Evolutionary conservation across 148 eudicot genomes (phyloP).

Genomic region (Fagopyrum tataricum): DNA sequence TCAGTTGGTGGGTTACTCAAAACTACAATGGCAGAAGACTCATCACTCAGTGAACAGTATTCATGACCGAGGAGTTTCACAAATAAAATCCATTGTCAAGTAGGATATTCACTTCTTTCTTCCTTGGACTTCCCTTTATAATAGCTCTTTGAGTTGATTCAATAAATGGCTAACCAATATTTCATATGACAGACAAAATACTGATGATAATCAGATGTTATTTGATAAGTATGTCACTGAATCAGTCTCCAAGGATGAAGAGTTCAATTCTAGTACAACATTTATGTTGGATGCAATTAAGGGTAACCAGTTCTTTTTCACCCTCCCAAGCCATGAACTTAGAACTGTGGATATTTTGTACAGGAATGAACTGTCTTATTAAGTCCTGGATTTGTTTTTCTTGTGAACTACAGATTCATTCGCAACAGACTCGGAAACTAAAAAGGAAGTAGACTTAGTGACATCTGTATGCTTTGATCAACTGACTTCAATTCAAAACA

Average conservation of each 20-base stretch:
- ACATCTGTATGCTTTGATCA: conserved; percentile 38
- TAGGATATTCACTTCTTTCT: conserved; percentile 15
- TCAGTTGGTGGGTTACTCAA: conserved; percentile 34
- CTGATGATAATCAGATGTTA: conserved; percentile 25
- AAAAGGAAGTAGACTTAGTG: conserved; percentile 37
- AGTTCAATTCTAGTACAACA: conserved; percentile 29
- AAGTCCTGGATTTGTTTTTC: neutral
- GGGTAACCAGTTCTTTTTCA: conserved; percentile 29
- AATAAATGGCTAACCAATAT: conserved; percentile 6
- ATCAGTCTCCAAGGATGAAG: conserved; percentile 33
- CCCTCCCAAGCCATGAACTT: neutral
- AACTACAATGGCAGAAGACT: conserved; percentile 42
- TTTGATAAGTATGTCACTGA: conserved; percentile 27
- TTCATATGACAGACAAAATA: conserved; percentile 34
- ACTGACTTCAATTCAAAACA: conserved; percentile 29
- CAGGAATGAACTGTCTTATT: neutral
- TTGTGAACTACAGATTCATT: conserved; percentile 46
- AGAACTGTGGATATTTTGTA: neutral
- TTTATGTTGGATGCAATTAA: conserved; percentile 29
- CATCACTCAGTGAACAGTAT: conserved; percentile 31
- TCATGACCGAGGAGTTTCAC: conserved; percentile 25
- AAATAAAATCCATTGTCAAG: conserved; percentile 34
- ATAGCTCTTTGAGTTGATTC: neutral
- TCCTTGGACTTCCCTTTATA: neutral
- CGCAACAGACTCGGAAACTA: conserved; percentile 41